Percentiles rank a stretch among this genome's conserved stretches.
Conservation (phyloP, 768 basidiomycete species). For the Galerina sulciceps region DNA sequence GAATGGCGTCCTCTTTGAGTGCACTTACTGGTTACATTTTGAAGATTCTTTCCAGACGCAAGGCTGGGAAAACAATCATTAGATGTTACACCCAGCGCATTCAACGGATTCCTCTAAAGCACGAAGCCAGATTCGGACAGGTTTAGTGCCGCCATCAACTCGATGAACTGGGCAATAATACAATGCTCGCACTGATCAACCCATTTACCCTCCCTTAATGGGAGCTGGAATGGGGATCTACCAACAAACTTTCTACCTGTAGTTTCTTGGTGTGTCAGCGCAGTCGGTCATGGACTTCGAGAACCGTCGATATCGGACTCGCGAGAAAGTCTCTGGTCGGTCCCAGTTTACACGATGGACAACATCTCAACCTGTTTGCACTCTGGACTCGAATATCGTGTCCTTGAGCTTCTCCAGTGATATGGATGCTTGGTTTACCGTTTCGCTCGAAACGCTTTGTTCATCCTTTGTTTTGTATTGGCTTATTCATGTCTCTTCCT, state of each 20-base stretch:
- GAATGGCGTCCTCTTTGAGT: conserved; percentile 24
- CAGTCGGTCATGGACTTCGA: conserved; percentile 60
- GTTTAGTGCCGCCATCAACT: conserved; percentile 38
- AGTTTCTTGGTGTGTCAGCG: conserved; percentile 53
- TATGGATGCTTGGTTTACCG: conserved; percentile 34
- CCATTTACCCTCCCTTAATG: conserved; percentile 34
- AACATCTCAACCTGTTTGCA: conserved; percentile 53
- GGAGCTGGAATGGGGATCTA: conserved; percentile 38
- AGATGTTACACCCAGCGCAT: conserved; percentile 22
- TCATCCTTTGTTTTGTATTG: conserved; percentile 44
- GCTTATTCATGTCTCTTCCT: conserved; percentile 42
- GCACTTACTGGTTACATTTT: conserved; percentile 24
- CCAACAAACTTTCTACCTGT: conserved; percentile 44
- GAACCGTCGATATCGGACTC: conserved; percentile 40
- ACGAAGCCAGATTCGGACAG: conserved; percentile 45
- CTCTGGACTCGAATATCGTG: conserved; percentile 52
- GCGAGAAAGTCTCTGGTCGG: conserved; percentile 37
- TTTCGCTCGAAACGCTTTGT: conserved; percentile 55
- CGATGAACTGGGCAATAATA: conserved; percentile 30
- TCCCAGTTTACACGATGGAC: conserved; percentile 49
- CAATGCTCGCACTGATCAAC: conserved; percentile 37
- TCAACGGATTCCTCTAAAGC: conserved; percentile 31
- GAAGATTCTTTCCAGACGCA: conserved; percentile 20
- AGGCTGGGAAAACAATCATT: conserved; percentile 23
- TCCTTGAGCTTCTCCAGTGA: conserved; percentile 31